phyloP scores from a whole-genome alignment of 495 filamentous ascomycete genomes.

The Annulohypoxylon maeteangense region DNA sequence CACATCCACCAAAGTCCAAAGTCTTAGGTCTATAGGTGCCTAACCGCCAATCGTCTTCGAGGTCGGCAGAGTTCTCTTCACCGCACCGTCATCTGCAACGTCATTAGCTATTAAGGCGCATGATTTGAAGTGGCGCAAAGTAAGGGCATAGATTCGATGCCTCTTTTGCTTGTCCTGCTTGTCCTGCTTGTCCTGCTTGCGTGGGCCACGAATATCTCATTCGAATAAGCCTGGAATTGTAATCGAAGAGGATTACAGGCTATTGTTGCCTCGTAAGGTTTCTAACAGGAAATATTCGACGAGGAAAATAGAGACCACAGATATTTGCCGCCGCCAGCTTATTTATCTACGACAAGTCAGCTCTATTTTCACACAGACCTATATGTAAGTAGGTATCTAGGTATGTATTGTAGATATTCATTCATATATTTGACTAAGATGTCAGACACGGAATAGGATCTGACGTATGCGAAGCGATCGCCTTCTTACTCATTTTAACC shows the following conservation, averaged over 20 bases:
- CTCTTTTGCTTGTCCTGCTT: background rate
- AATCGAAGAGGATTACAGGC: background rate
- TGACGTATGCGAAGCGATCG: constrained; percentile 30
- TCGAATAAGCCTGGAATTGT: background rate
- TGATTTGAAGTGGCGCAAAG: background rate
- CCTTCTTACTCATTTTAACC: constrained; percentile 3
- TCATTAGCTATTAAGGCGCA: background rate
- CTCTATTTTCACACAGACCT: constrained; percentile 13
- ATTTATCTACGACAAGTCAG: background rate
- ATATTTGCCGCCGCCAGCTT: background rate
- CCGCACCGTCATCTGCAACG: constrained; percentile 14
- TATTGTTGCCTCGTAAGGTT: background rate
- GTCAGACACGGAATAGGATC: constrained; percentile 7
- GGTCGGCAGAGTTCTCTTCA: constrained; percentile 2
- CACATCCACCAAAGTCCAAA: background rate
- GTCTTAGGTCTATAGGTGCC: background rate
- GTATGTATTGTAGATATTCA: background rate
- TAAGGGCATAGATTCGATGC: background rate
- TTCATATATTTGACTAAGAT: background rate
- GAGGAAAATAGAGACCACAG: background rate
- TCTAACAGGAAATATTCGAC: background rate
- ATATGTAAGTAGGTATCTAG: background rate
- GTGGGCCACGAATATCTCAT: background rate
- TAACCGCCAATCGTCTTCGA: constrained; percentile 2
- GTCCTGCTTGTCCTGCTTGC: too few species aligned